Evolutionary conservation across 2,329 filamentous ascomycete genomes (phyloP), one percentile per base, ranked within the genome.

Genomic region (Aspergillus sp.): DNA sequence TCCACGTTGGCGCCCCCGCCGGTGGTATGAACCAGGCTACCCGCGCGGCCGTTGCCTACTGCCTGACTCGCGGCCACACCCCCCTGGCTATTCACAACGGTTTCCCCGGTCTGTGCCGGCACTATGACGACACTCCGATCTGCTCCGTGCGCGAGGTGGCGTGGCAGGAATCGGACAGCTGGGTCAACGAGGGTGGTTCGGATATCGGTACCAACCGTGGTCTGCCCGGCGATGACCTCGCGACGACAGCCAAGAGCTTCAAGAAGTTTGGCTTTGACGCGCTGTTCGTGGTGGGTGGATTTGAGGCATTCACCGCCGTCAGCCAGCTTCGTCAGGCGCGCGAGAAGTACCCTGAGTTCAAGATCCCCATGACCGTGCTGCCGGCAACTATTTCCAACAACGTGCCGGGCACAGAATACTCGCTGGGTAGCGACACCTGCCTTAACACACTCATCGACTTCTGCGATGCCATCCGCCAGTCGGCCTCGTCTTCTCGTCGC

Each of bases 341-440:
- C 58, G 84, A 87, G 38, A 79, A 91, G 62, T 96, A 90, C 77
- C 88, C 91, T 10, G 89, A 90, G 1, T 90, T 99, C 73, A 92
- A 91, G 76, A 97, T 99, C 65, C 95, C 95, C 19, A 91, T 98
- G 83, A 86, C 90, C 56, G 84, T 97, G 44, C 83, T 99, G 25
- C 95, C 95, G 0, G 95, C 95, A n/a, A 99, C 95, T 8, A 94
- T 99, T 68, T 96, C 92, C 66, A 99, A 99, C 83, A 99, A 99
- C 75, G 95, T 99, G 4, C 95, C 95, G 0, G 95, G 95, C 41
- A 96, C 94, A 0, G 95, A 99, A 78, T 98, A 97, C 81, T 97
- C 92, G 1, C 86, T 99, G 49, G 95, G 95, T 47, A 96, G 92
- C 32, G 95, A 99, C 72, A 99, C 95, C 1, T 98, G 95, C 73